Percentiles rank a stretch among this genome's conserved stretches.
Conservation (phyloP, 2,329 filamentous ascomycete genomes). For the Exophiala phaeomuriformis region DNA sequence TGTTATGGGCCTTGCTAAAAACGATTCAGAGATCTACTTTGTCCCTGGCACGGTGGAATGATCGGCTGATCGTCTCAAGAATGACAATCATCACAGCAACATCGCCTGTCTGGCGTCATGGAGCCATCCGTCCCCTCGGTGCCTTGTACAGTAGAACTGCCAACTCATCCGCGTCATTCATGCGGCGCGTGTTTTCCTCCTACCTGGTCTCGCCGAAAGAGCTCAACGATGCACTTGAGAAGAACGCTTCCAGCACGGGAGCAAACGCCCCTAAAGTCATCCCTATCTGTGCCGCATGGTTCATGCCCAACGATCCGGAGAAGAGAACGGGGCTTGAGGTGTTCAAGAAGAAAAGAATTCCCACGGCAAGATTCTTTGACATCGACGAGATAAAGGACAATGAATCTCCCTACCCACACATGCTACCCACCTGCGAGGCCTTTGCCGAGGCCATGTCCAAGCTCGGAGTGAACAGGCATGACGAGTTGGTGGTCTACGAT, state of each 20-base stretch:
- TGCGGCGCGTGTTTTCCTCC: conserved; percentile 54
- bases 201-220: conserved; percentile 83
- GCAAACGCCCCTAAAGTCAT: conserved; percentile 77
- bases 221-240: conserved; percentile 71
- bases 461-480: conserved; percentile 77
- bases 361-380: conserved; percentile 90
- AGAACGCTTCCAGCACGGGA: conserved; percentile 70
- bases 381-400: conserved; percentile 85
- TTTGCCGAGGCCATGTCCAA: conserved; percentile 86
- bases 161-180: conserved; percentile 26
- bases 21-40: background rate
- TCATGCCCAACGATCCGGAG: conserved; percentile 77
- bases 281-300: conserved; percentile 90
- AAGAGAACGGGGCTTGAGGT: conserved; percentile 70
- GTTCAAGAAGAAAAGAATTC: conserved; percentile 77
- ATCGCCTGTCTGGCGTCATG: conserved; percentile 7
- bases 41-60: conserved; percentile 5
- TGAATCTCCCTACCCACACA: conserved; percentile 85
- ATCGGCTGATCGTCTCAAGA: background rate
- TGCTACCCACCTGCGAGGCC: conserved; percentile 74
- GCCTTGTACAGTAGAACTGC: conserved; percentile 25
- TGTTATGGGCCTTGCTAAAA: background rate
- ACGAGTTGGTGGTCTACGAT: conserved; percentile 91
- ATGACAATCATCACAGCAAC: conserved; percentile 5
- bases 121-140: conserved; percentile 20